Evolutionary conservation across 2,329 filamentous ascomycete species (phyloP).

Genomic region (Periconia sp.): DNA sequence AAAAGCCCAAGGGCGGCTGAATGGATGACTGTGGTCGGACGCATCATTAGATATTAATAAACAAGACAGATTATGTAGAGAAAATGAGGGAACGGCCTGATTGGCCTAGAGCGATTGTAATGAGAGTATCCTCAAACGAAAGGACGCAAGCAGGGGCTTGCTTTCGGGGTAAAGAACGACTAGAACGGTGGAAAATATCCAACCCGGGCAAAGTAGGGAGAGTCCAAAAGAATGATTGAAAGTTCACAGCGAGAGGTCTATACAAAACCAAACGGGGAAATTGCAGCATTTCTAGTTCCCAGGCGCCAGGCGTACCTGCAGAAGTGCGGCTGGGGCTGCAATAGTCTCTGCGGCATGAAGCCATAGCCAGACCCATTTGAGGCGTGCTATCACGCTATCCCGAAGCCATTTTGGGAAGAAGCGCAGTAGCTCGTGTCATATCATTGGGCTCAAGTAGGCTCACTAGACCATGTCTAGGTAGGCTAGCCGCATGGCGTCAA

Average conservation of each 20-base stretch:
- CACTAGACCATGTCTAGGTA: too few species aligned
- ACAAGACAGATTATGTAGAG: constrained; percentile 25
- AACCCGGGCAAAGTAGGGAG: constrained; percentile 2
- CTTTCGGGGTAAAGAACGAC: constrained; percentile 38
- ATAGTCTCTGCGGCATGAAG: constrained; percentile 30
- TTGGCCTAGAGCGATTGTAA: constrained; percentile 48
- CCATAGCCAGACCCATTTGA: too few species aligned
- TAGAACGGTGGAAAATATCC: constrained; percentile 12
- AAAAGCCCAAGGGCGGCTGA: constrained; percentile 31
- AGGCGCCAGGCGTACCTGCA: constrained; percentile 33
- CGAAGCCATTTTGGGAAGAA: too few species aligned
- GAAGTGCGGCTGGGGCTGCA: constrained; percentile 23
- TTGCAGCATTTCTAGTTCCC: constrained; percentile 28
- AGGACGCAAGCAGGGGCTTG: constrained; percentile 61
- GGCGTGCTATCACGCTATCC: too few species aligned
- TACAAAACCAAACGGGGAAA: constrained; percentile 23
- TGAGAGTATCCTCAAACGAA: constrained; percentile 53
- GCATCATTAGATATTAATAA: constrained; percentile 26
- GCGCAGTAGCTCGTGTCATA: too few species aligned
- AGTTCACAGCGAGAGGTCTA: constrained; percentile 23
- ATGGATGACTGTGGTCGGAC: constrained; percentile 31
- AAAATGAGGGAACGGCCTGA: constrained; percentile 44
- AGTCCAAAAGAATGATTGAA: constrained; percentile 16
- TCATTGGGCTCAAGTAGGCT: too few species aligned
- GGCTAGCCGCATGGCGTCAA: too few species aligned